phyloP scores from a whole-genome alignment of 2,329 filamentous ascomycete species.

The Arthroderma sp. region DNA sequence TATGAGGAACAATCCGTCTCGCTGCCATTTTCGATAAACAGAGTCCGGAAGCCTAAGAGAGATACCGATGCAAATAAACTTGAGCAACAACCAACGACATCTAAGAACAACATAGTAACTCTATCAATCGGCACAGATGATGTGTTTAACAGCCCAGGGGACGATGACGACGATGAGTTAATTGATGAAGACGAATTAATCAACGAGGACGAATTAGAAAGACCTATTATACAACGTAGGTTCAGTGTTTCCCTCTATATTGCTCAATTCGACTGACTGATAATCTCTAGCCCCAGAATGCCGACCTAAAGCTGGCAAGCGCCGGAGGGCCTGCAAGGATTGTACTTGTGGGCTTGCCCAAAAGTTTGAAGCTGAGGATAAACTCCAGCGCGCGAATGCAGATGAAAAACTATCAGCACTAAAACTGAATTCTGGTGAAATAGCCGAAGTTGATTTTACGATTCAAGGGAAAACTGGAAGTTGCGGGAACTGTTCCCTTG shows the following conservation, averaged over 20 bases:
- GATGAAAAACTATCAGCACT: slow-evolving; percentile 46
- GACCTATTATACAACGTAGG: slow-evolving; percentile 70
- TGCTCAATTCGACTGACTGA: background rate
- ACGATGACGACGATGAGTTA: slow-evolving; percentile 53
- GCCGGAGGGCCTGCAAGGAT: slow-evolving; percentile 91
- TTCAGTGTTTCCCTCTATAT: slow-evolving; percentile 18
- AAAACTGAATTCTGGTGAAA: slow-evolving; percentile 60
- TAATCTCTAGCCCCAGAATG: slow-evolving; percentile 60
- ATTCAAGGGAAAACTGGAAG: slow-evolving; percentile 94
- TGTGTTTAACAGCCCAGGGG: slow-evolving; percentile 24
- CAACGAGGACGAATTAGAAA: slow-evolving; percentile 69
- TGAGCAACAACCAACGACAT: background rate
- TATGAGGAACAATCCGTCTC: slow-evolving; percentile 35
- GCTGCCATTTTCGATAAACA: background rate
- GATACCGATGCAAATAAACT: background rate
- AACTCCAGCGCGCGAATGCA: slow-evolving; percentile 50
- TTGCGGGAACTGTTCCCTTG: slow-evolving; percentile 86
- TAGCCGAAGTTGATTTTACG: slow-evolving; percentile 89
- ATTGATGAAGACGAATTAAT: slow-evolving; percentile 86
- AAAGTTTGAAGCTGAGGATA: slow-evolving; percentile 75
- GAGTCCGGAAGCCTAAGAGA: background rate
- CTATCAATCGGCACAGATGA: background rate
- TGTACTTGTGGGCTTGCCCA: slow-evolving; percentile 89
- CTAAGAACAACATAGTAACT: background rate
- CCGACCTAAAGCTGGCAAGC: slow-evolving; percentile 73